Conservation (phyloP, 192 early-diverging fungal genomes). For the Linnemannia schmuckeri region DNA sequence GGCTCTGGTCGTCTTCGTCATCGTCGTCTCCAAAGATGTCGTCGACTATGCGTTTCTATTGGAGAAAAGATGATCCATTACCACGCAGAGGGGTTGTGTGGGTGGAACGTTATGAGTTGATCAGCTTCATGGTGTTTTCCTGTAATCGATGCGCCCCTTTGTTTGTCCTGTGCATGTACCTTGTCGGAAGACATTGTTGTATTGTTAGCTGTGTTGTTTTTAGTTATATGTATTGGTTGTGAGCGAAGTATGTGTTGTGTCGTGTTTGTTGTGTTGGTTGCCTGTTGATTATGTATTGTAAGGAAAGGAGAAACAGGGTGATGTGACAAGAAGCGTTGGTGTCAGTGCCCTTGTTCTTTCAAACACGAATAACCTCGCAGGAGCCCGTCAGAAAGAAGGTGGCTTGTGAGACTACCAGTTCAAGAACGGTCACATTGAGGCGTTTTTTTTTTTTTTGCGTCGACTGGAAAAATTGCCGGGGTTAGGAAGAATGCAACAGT, state of each 20-base stretch:
- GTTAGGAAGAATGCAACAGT: neutral
- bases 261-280: too few species aligned
- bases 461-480: conserved; percentile 8
- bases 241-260: neutral
- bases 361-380: neutral
- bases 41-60: conserved; percentile 33
- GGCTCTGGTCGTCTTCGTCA: conserved; percentile 35
- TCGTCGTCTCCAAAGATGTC: conserved; percentile 57
- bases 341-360: neutral
- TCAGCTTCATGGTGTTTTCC: neutral
- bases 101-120: neutral
- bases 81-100: neutral
- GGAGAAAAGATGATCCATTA: neutral
- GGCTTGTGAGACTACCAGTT: neutral
- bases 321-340: too few species aligned
- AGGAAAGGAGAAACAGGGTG: too few species aligned
- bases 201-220: neutral
- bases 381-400: neutral
- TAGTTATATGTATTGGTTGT: neutral
- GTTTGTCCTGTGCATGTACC: conserved; percentile 14
- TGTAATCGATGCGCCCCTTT: neutral
- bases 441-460: neutral
- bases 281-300: neutral
- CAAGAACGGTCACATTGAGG: neutral
- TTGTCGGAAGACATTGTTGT: conserved; percentile 45